Evolutionary conservation across 2,329 filamentous ascomycete genomes (phyloP), one percentile per base, ranked within the genome.

Genomic region (Paecilomyces niveus): DNA sequence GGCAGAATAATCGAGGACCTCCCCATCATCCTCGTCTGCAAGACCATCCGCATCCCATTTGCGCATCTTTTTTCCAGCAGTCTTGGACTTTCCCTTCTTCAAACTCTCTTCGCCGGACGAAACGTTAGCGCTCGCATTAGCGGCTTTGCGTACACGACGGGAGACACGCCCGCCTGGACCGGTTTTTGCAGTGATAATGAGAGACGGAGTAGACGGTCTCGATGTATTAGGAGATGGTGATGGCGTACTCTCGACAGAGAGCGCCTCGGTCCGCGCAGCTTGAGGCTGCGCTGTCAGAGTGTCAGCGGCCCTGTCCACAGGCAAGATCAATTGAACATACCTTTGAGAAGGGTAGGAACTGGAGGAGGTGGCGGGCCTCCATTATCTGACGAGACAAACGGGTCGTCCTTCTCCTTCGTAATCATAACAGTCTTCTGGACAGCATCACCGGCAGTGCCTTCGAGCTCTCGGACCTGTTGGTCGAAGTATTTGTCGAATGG

Each of bases 401-500:
- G 75, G 70, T 70, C 81, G 77, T 68, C 80, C 75, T 68, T 78
- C 58, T 68, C 78, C 70, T 73, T 79, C 74, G 65, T 65, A 21
- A 60, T 63, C 45, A 68, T 66, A 57, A 70, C 62, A 5, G 81
- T 81, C 57, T 84, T 77, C 61, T 84, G 80, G 54, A 66, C 65
- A 31, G 67, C 62, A 22, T 68, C 62, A n/a, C 68, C 73, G 2
- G 70, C 71, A 57, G 73, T 72, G 54, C 72, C 68, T 60, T 76
- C 74, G 21, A 99, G 81, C 72, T 96, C 90, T 64, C 85, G 83
- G 62, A 97, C 80, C 76, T 97, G 92, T 69, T 96, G 89, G 71
- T 97, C 90, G 72, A 97, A 99, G 75, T 97, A 97, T 66, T 88
- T 83, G 70, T 95, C 91, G 71, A 99, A 99, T 55, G 85, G 83